These are phyloP conservation scores for Epicoccum nigrum DNA, from an alignment of 2,329 filamentous ascomycete genomes.

Conservation along the genomic window DNA sequence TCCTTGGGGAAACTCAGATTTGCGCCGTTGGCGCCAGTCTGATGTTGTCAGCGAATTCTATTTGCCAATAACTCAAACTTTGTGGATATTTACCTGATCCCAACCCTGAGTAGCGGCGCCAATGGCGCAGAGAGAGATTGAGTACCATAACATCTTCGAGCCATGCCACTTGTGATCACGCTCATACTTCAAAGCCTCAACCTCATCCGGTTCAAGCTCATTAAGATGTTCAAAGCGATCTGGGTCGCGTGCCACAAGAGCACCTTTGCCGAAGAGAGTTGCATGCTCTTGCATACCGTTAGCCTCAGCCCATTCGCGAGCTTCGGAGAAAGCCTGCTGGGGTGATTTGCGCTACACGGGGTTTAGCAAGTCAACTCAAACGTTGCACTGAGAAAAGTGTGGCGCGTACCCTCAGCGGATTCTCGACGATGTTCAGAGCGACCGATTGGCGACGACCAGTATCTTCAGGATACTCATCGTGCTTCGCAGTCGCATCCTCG, in stretches of 20 bases:
- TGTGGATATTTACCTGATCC: conserved; percentile 51
- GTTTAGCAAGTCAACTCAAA: conserved; percentile 37
- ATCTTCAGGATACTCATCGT: conserved; percentile 13
- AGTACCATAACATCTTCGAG: conserved; percentile 67
- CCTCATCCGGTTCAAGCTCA: conserved; percentile 65
- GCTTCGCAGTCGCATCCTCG: conserved; percentile 11
- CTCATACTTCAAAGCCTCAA: conserved; percentile 65
- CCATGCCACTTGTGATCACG: conserved; percentile 67
- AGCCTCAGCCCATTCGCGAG: conserved; percentile 66
- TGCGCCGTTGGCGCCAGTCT: conserved; percentile 61
- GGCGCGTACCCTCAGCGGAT: conserved; percentile 51
- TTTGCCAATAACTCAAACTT: not conserved
- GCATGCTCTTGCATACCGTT: conserved; percentile 66
- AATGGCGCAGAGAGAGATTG: conserved; percentile 71
- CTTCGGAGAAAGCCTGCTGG: conserved; percentile 59
- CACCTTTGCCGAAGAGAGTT: conserved; percentile 68
- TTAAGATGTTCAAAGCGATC: conserved; percentile 66
- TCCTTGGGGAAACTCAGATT: conserved; percentile 66
- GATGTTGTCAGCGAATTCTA: conserved; percentile 26
- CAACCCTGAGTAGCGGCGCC: conserved; percentile 71
- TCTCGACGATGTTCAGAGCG: conserved; percentile 56
- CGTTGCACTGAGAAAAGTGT: too few relatives aligned
- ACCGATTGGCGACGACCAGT: conserved; percentile 48
- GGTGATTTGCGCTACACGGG: conserved; percentile 54
- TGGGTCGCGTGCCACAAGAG: conserved; percentile 75